Conservation (phyloP, 305 asterid genomes). For the Lippia alba region DNA sequence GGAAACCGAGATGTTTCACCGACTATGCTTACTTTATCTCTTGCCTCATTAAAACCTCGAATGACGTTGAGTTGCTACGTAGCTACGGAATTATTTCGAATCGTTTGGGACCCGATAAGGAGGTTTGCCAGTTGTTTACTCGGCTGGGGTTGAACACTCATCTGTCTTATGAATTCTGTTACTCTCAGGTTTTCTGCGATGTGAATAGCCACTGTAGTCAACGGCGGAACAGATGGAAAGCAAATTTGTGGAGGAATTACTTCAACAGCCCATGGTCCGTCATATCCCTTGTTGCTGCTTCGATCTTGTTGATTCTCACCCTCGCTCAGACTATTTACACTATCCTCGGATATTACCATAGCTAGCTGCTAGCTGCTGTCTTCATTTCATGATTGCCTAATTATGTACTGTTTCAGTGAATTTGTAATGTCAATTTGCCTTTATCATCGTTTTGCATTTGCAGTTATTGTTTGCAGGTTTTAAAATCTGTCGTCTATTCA, state of each 20-base stretch:
- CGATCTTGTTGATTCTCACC: background rate
- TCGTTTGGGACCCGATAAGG: slow-evolving; percentile 16
- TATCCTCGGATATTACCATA: too few relatives aligned
- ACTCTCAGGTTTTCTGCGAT: background rate
- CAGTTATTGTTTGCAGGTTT: too few relatives aligned
- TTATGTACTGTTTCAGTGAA: too few relatives aligned
- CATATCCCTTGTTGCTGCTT: slow-evolving; percentile 11
- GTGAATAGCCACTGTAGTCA: slow-evolving; percentile 16
- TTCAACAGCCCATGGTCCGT: slow-evolving; percentile 26
- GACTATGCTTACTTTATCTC: slow-evolving; percentile 26
- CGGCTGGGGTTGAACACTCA: slow-evolving; percentile 14
- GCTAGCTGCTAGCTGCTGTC: too few relatives aligned
- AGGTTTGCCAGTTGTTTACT: slow-evolving; percentile 15
- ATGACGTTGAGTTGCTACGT: slow-evolving; percentile 23
- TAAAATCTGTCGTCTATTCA: too few relatives aligned
- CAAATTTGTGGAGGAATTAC: background rate
- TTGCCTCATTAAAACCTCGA: slow-evolving; percentile 14
- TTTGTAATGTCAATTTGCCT: too few relatives aligned
- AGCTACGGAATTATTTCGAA: slow-evolving; percentile 27
- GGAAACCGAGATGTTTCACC: background rate
- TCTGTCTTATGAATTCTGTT: slow-evolving; percentile 4
- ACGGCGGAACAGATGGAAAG: slow-evolving; percentile 8
- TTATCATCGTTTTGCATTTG: too few relatives aligned
- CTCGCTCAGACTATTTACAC: background rate
- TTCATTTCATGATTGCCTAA: too few relatives aligned